Evolutionary conservation across 345 rosid genomes (phyloP).

Genomic region (Gynandropsis gynandra): DNA sequence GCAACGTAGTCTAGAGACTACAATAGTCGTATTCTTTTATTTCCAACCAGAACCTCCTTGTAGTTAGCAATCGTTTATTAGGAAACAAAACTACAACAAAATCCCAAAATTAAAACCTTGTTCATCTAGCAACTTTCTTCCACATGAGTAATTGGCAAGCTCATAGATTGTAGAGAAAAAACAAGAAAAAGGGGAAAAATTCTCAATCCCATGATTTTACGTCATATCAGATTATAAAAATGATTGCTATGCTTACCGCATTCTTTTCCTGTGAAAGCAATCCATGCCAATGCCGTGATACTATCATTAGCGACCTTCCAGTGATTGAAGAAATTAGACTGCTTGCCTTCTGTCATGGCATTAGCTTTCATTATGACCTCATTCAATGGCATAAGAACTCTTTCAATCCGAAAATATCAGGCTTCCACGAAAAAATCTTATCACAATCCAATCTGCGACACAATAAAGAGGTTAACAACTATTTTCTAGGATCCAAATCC

Average conservation of each 20-base stretch:
- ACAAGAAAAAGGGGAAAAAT: neutral
- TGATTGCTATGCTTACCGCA: slow-evolving; percentile 49
- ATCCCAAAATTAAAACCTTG: slow-evolving; percentile 44
- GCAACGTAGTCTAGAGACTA: slow-evolving; percentile 2
- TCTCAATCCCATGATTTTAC: neutral
- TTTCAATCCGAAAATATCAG: slow-evolving; percentile 57
- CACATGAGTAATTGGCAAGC: slow-evolving; percentile 92
- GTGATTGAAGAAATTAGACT: slow-evolving; percentile 90
- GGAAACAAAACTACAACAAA: neutral
- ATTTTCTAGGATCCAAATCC: neutral
- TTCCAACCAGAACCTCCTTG: neutral
- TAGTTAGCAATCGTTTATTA: neutral
- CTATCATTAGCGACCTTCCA: slow-evolving; percentile 72
- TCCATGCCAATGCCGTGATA: too few species aligned
- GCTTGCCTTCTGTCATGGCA: slow-evolving; percentile 74
- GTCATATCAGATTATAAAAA: neutral
- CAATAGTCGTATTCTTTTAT: slow-evolving; percentile 3
- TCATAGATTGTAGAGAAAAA: slow-evolving; percentile 59
- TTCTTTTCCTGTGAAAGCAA: slow-evolving; percentile 85
- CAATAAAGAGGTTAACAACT: slow-evolving; percentile 1
- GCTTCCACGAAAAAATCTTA: slow-evolving; percentile 41
- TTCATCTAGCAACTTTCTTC: slow-evolving; percentile 99
- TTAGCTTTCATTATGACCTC: slow-evolving; percentile 68
- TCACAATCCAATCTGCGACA: slow-evolving; percentile 12
- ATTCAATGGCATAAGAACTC: slow-evolving; percentile 80